A percentile compares a stretch with the other conserved stretches of the same genome.
phyloP scores from a whole-genome alignment of 768 basidiomycete genomes.

The Xanthoconium stramineum region DNA sequence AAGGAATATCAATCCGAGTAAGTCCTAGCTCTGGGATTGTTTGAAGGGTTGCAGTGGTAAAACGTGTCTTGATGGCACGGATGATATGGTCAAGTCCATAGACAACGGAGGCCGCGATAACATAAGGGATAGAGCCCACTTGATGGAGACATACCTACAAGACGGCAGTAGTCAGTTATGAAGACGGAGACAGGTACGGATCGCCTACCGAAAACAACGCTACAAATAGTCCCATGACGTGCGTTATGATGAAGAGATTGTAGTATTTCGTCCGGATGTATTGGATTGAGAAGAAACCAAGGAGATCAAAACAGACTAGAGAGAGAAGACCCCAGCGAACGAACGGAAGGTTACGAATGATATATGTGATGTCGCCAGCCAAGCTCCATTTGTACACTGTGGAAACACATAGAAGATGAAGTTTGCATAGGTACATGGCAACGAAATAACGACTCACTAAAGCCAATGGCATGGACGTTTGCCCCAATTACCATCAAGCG shows the following conservation, averaged over 20 bases:
- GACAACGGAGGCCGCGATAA: conserved; percentile 45
- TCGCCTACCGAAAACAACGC: conserved; percentile 52
- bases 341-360: conserved; percentile 33
- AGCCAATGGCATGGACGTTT: too few species aligned
- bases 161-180: conserved; percentile 3
- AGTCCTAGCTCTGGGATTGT: conserved; percentile 58
- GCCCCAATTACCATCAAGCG: too few species aligned
- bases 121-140: conserved; percentile 48
- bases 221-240: conserved; percentile 52
- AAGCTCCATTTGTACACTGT: conserved; percentile 60
- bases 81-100: conserved; percentile 59
- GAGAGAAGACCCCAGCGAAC: conserved; percentile 52
- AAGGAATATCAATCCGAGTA: conserved; percentile 61
- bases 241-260: conserved; percentile 61
- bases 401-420: background rate
- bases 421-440: too few species aligned
- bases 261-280: conserved; percentile 57
- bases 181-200: background rate
- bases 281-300: conserved; percentile 60
- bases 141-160: conserved; percentile 50
- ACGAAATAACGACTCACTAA: too few species aligned
- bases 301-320: conserved; percentile 47
- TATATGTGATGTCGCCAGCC: conserved; percentile 36
- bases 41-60: conserved; percentile 54
- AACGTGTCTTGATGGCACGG: conserved; percentile 62